Conservation (phyloP, 305 asterid species). For the Fraxinus nigra region DNA sequence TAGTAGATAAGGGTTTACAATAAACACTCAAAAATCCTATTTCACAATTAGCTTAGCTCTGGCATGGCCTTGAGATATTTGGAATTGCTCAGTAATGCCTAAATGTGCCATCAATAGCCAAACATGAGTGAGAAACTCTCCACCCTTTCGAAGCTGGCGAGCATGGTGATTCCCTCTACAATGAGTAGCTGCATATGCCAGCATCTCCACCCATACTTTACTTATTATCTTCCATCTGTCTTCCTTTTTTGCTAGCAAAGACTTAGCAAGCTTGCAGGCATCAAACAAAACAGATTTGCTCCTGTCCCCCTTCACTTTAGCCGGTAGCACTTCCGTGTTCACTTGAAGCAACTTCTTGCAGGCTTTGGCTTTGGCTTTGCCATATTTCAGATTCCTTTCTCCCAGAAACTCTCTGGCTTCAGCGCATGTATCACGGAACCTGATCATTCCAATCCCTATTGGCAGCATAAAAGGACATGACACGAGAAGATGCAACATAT, state of each 20-base stretch:
- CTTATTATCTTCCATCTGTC: slow-evolving; percentile 34
- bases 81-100: slow-evolving; percentile 51
- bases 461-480: slow-evolving; percentile 48
- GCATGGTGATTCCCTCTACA: slow-evolving; percentile 54
- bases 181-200: slow-evolving; percentile 43
- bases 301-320: slow-evolving; percentile 52
- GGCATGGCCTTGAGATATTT: slow-evolving; percentile 52
- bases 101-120: slow-evolving; percentile 67
- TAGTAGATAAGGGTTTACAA: not conserved
- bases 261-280: slow-evolving; percentile 42
- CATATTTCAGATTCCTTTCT: slow-evolving; percentile 13
- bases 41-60: slow-evolving; percentile 39
- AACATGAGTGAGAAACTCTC: slow-evolving; percentile 52
- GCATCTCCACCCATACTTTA: slow-evolving; percentile 44
- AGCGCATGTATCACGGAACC: slow-evolving; percentile 47
- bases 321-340: slow-evolving; percentile 35
- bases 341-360: slow-evolving; percentile 31
- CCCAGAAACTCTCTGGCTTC: slow-evolving; percentile 41
- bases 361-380: slow-evolving; percentile 6
- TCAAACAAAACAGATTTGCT: slow-evolving; percentile 55
- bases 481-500: slow-evolving; percentile 50
- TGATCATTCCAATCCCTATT: slow-evolving; percentile 51
- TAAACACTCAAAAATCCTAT: slow-evolving; percentile 17
- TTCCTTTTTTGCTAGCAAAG: not conserved
- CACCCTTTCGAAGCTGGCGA: slow-evolving; percentile 55